These are phyloP conservation scores for Naganishia vaughanmartiniae DNA, from an alignment of 768 basidiomycete species.

Conservation along the genomic window DNA sequence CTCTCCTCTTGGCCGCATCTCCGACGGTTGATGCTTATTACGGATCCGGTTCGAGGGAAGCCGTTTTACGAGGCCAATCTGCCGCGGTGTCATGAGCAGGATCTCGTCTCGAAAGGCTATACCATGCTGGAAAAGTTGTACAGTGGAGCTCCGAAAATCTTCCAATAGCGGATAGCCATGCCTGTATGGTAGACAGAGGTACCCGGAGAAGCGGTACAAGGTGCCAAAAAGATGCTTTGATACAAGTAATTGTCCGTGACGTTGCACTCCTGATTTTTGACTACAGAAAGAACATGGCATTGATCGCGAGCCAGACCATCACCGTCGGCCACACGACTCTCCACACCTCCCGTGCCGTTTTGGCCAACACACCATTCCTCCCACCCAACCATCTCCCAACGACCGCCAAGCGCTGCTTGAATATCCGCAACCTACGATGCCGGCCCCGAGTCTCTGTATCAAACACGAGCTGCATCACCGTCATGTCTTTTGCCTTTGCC, in stretches of 20 bases:
- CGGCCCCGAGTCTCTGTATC: conserved; percentile 22
- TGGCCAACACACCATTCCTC: conserved; percentile 44
- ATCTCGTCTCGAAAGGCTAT: conserved; percentile 5
- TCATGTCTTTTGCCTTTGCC: conserved; percentile 45
- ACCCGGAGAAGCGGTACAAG: neutral
- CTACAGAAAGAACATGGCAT: conserved; percentile 44
- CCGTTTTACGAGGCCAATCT: conserved; percentile 27
- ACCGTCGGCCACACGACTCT: conserved; percentile 46
- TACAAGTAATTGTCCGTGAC: conserved; percentile 8
- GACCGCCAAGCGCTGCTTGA: conserved; percentile 30
- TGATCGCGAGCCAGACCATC: conserved; percentile 45
- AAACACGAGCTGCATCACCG: conserved; percentile 36
- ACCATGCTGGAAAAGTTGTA: conserved; percentile 17
- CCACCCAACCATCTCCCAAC: conserved; percentile 40
- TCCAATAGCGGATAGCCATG: neutral
- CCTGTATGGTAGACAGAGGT: neutral
- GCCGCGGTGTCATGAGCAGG: neutral
- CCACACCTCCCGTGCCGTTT: conserved; percentile 40
- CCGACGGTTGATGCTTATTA: conserved; percentile 24
- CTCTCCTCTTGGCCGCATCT: conserved; percentile 18
- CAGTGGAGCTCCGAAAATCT: neutral
- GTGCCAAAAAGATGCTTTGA: neutral
- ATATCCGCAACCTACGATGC: conserved; percentile 24
- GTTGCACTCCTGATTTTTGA: neutral
- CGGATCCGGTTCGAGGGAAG: conserved; percentile 3